Evolutionary conservation across 306 rosid genomes (phyloP), one percentile per base, ranked within the genome.

Genomic region (Mimosa pudica): DNA sequence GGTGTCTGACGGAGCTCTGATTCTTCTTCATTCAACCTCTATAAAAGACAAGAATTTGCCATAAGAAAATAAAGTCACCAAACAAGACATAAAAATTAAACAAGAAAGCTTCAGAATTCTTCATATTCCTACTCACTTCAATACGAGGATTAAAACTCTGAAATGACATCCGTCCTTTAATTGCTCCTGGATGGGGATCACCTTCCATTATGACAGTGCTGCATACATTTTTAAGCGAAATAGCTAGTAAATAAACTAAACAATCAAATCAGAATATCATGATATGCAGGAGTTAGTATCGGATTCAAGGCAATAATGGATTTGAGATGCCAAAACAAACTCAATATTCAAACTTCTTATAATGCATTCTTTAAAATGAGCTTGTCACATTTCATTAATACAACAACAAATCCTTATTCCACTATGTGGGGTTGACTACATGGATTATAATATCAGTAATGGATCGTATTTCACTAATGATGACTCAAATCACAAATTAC

Each of bases 141-240:
- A 96, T 84, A 1, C 84, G 77, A 32, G 98, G 98, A 85, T 96
- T 96, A 82, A 96, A 96, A 81, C 89, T 86, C 69, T 84, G 90
- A 86, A 96, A 93, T 17, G 98, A 91, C 93, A 93, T 89, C 20
- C 97, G 92, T 58, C 99, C 99, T 79, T 82, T 89, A 75, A 69
- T 51, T 33, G 87, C 93, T 52, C 94, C 97, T 4, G 99, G 99
- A 81, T 81, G 93, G 49, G 99, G 97, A 85, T 96, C 97, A 38
- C 93, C 98, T 89, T 93, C 99, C 87, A 89, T 79, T 84, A 91
- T 79, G 66, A 96, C 92, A 74, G 88, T 88, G 88, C 97, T 95
- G 80, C 84, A 80, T 65, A 79, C 57, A 79, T 46, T 51, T 45
- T 33, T 36, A 52, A 77, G 73, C 74, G 52, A 33, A 44, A 64